phyloP scores from a whole-genome alignment of 164 flowering plant species.

The Cinnamomum chago region DNA sequence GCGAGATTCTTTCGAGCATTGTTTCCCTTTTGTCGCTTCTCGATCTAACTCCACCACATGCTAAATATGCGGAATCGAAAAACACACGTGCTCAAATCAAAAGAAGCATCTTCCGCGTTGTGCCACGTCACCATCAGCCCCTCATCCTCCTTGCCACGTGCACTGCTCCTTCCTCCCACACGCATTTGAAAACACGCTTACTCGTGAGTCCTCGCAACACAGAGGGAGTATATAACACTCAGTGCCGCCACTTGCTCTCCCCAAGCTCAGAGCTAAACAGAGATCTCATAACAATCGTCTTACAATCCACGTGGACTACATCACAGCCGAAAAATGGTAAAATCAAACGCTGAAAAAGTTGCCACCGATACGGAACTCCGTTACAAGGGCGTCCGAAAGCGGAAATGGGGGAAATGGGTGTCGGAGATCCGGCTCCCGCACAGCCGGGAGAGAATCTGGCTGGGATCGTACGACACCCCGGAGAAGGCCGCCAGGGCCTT shows the following conservation, averaged over 20 bases:
- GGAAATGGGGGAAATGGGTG: slow-evolving; percentile 94
- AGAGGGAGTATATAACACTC: background rate
- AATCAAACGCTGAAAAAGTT: background rate
- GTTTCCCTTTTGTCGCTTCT: no score
- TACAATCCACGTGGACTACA: background rate
- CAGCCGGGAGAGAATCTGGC: slow-evolving; percentile 78
- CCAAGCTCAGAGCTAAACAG: background rate
- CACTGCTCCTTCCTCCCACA: background rate
- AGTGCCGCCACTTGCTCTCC: background rate
- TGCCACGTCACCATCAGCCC: background rate
- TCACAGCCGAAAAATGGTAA: slow-evolving; percentile 4
- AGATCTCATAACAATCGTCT: background rate
- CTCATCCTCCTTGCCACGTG: background rate
- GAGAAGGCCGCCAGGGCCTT: slow-evolving; percentile 92
- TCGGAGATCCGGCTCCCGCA: slow-evolving; percentile 84
- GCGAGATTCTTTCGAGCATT: no score
- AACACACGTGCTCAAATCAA: background rate
- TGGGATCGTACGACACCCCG: slow-evolving; percentile 76
- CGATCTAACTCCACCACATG: background rate
- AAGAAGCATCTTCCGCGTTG: background rate
- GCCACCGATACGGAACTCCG: slow-evolving; percentile 2
- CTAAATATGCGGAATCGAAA: background rate
- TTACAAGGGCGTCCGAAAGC: slow-evolving; percentile 70
- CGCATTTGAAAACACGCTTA: background rate
- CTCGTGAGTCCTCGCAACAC: background rate